Conservation (phyloP, 139 green algal genomes). For the Chlorella ohadii region DNA sequence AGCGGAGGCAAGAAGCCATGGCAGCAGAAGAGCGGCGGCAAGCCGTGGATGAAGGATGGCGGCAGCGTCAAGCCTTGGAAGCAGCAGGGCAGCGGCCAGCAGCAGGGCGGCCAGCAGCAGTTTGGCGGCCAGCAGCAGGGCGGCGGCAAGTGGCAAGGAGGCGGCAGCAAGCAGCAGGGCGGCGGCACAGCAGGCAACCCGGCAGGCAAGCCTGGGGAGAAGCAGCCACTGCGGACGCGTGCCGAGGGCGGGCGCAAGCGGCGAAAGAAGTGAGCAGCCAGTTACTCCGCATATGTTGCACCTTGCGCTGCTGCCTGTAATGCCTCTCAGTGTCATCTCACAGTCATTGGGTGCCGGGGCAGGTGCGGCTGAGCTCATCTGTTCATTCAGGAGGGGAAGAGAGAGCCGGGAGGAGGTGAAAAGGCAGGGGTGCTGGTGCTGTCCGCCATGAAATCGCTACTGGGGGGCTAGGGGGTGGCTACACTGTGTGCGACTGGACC, state of each 20-base stretch:
- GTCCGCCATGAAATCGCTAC: no score
- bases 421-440: no score
- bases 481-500: no score
- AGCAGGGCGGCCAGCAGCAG: neutral
- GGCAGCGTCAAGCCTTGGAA: neutral
- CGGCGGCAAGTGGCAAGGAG: neutral
- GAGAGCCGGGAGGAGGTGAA: no score
- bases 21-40: neutral
- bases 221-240: conserved; percentile 50
- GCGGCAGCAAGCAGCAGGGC: neutral
- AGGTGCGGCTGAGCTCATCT: no score
- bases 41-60: neutral
- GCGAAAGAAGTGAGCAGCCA: conserved; percentile 34
- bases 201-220: neutral
- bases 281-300: neutral
- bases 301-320: no score
- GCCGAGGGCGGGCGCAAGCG: conserved; percentile 69
- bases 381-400: no score
- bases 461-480: no score
- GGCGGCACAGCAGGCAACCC: neutral
- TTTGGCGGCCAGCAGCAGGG: neutral
- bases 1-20: neutral
- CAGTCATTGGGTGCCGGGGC: no score
- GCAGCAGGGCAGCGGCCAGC: neutral
- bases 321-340: no score